These are phyloP conservation scores for Phialocephala sp. DNA, from an alignment of 2,329 filamentous ascomycete species.

Conservation along the genomic window DNA sequence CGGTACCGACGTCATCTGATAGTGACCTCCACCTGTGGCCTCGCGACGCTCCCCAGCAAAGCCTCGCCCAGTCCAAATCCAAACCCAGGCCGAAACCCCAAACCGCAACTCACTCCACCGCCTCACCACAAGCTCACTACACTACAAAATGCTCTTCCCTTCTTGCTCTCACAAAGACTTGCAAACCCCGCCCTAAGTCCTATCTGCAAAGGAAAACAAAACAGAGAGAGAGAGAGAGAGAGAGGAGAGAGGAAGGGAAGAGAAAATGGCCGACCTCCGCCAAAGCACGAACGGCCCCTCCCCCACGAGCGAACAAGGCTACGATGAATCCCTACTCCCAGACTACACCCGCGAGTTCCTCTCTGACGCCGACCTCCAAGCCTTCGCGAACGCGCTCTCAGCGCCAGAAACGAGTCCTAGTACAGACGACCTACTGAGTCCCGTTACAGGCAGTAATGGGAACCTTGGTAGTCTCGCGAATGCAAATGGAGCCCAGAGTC, in stretches of 20 bases:
- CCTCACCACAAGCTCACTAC: not conserved
- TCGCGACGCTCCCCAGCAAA: constrained; percentile 17
- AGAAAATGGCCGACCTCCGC: constrained; percentile 41
- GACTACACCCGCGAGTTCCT: constrained; percentile 83
- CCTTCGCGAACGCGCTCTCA: constrained; percentile 82
- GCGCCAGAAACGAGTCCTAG: constrained; percentile 77
- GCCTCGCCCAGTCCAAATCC: not conserved
- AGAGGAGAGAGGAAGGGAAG: too few species aligned
- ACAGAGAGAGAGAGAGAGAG: too few species aligned
- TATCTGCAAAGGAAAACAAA: too few species aligned
- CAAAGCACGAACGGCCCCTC: constrained; percentile 56
- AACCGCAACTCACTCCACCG: constrained; percentile 14
- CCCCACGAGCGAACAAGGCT: constrained; percentile 66
- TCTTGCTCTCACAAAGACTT: not conserved
- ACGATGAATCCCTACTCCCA: constrained; percentile 74
- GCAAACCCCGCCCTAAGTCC: constrained; percentile 4
- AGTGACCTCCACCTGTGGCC: constrained; percentile 16
- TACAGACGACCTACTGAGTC: constrained; percentile 52
- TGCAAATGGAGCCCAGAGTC: not conserved
- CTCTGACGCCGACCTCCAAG: constrained; percentile 70
- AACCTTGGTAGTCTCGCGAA: not conserved
- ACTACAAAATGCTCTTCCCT: constrained; percentile 1
- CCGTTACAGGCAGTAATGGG: not conserved
- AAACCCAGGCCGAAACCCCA: not conserved
- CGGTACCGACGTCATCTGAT: constrained; percentile 28